Evolutionary conservation across 495 filamentous ascomycete species (phyloP), one percentile per base, ranked within the genome.

Genomic region (Cercophora samala): DNA sequence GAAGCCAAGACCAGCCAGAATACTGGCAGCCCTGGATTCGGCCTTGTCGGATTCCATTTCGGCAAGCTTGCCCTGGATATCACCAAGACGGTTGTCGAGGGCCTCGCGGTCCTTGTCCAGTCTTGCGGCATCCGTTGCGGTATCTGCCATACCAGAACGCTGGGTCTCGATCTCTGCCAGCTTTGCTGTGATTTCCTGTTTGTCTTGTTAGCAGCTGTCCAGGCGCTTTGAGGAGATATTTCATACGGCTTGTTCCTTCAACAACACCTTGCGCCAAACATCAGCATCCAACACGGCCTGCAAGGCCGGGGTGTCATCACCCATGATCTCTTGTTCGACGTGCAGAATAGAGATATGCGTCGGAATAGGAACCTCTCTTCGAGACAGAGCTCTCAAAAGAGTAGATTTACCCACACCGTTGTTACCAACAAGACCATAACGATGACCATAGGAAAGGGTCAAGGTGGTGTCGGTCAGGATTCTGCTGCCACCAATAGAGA

Each of bases 11-110:
- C 95, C 95, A 32, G 96, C 96, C 64, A 99, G 83, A 71, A 99
- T 99, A 73, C 90, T 96, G 15, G 95, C 95, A 8, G 95, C 95
- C 73, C 96, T 84, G 65, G 96, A 90, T 73, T 98, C 95, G 59
- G 95, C 95, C 80, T 96, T 98, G 78, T 99, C 95, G 2, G 95
- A 97, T 73, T 99, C 96, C 95, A 99, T 99, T 76, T 99, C 95
- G 29, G 95, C 85, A 51, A 99, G 87, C 77, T 99, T 99, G 19
- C 84, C 75, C 69, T 98, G 91, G 63, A 98, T 90, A 75, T 99
- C 95, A 63, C 88, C 91, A 56, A 99, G 82, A 6, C 92, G 93
- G 56, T 88, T 86, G 75, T 98, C 96, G 22, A 95, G 84, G 13
- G 92, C 93, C 76, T 98, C 95, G 62, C 95, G 87, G 58, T 96